Evolutionary conservation across 2,329 filamentous ascomycete species (phyloP), one percentile per base, ranked within the genome.

Genomic region (Sarocladium strictum): DNA sequence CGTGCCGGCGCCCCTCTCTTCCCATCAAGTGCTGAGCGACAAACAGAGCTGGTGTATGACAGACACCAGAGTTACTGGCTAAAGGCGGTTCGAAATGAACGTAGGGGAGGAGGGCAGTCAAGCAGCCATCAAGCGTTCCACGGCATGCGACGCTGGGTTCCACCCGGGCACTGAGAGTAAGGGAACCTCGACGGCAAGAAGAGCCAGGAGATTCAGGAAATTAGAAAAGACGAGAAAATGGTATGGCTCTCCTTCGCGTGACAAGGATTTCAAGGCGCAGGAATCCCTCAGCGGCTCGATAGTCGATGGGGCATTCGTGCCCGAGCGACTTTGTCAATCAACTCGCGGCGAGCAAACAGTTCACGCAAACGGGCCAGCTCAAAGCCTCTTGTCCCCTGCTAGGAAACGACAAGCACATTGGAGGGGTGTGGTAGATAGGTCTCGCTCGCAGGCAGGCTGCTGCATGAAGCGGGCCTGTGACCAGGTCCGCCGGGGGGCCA

Each of bases 1-100:
- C 47, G 47, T 51, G 27, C 47, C 47, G 47, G 15, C 27, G 27
- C 47, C 47, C 47, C 47, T 51, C 47, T 51, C 47, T 51, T 51
- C 27, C 47, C 21, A 51, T 35, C 27, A 35, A 11, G 11, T 26
- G 21, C 23, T 35, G 47, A 26, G 19, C 27, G 15, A 19, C 6
- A 23, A 43, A 21, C 40, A 9, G 40, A 4, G n/a, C 40, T 32
- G 3, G 11, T 15, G 47, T 35, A 14, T 51, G 47, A 35, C 47
- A 21, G 29, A 32, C 29, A 32, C 6, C 7, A 33, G 47, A 21
- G n/a, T n/a, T n/a, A n/a, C 47, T 51, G 47, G 47, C 26, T 51
- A 51, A 51, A 51, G 47, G 21, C 47, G 47, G 47, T 47, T 26
- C 43, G 43, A 27, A 47, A 23, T 9, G 47, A 3, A 5, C 15